Percentiles rank a stretch among this genome's conserved stretches.
Evolutionary conservation across 176 grass and related monocot genomes (phyloP).

Genomic region (Oryza glumipatula): DNA sequence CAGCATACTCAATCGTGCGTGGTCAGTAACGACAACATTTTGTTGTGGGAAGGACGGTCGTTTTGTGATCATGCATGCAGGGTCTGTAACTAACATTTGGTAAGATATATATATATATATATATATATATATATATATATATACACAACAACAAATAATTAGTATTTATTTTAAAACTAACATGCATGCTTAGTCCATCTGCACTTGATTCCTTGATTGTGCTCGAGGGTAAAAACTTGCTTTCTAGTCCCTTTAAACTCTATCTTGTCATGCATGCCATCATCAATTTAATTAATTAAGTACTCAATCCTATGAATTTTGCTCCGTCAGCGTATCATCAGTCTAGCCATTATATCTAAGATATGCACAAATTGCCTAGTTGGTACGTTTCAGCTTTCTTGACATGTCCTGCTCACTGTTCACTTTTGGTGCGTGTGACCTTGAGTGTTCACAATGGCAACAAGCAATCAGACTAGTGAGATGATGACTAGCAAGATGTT

Average conservation of each 20-base stretch:
- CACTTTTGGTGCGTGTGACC: conserved; percentile 34
- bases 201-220: conserved; percentile 1
- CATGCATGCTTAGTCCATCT: not conserved
- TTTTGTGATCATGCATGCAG: conserved; percentile 13
- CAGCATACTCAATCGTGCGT: conserved; percentile 24
- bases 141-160: no score
- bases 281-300: not conserved
- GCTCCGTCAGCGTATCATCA: conserved; percentile 2
- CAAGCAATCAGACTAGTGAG: conserved; percentile 39
- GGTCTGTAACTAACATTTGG: not conserved
- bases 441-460: conserved; percentile 71
- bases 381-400: conserved; percentile 28
- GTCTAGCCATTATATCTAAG: conserved; percentile 29
- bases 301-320: not conserved
- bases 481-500: not conserved
- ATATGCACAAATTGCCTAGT: conserved; percentile 27
- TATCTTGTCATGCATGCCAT: not conserved
- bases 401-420: conserved; percentile 27
- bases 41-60: not conserved
- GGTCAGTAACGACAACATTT: conserved; percentile 15
- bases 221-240: not conserved
- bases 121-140: no score
- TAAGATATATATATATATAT: not conserved
- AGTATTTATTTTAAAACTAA: no score
- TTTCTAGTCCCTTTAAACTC: not conserved